A percentile compares a stretch with the other conserved stretches of the same genome.
These are phyloP conservation scores for Sclerotinia minor DNA, from an alignment of 2,329 filamentous ascomycete species.

Conservation along the genomic window DNA sequence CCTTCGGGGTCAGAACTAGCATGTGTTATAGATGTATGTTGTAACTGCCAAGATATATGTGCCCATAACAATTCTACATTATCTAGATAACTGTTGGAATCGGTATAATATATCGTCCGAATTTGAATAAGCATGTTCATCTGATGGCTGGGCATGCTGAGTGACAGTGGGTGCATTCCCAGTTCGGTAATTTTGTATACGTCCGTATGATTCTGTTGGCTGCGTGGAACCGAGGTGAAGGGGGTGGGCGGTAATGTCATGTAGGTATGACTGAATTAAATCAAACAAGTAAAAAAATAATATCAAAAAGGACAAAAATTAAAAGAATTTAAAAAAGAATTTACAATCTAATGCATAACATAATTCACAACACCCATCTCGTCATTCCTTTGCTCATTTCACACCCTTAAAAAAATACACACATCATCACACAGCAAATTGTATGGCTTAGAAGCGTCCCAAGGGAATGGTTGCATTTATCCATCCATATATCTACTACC, in stretches of 20 bases:
- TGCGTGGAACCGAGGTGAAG: slow-evolving; percentile 2
- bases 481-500: background rate
- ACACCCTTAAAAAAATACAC: background rate
- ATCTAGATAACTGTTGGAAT: background rate
- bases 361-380: background rate
- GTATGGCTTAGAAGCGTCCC: slow-evolving; percentile 16
- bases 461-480: slow-evolving; percentile 20
- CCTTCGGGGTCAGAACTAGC: too few relatives aligned
- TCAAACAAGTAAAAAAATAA: background rate
- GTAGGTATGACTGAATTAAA: slow-evolving; percentile 6
- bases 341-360: too few relatives aligned
- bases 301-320: background rate
- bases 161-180: slow-evolving; percentile 3
- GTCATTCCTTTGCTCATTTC: background rate
- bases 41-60: background rate
- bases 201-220: background rate
- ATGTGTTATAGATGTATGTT: background rate
- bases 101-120: slow-evolving; percentile 10
- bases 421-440: background rate
- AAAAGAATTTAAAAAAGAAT: too few relatives aligned
- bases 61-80: background rate
- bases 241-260: background rate
- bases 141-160: slow-evolving; percentile 18
- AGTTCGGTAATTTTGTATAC: background rate
- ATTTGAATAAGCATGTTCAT: slow-evolving; percentile 21